Base-by-base conservation (phyloP, 768 basidiomycete species). In the Lentinula raphanica region DNA sequence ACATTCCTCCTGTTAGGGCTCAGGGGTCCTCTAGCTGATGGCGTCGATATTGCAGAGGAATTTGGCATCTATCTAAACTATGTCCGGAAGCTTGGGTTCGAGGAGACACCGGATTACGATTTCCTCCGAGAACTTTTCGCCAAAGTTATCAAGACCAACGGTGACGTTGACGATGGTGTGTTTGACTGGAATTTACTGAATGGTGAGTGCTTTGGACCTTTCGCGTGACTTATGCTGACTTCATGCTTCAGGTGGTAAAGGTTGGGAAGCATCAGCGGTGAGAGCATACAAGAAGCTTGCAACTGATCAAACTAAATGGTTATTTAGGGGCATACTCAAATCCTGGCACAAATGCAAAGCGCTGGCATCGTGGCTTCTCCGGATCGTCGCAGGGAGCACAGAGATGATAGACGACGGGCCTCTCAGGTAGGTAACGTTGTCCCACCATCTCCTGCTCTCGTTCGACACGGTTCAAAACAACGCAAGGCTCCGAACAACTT, bases 51-150 rank as follows among this genome's bases (percentile, higher is more conserved):
- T 29, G 23, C 72, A 98, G 97, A 98, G 78, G 97, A 98, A 74
- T 99, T 98, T 67, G 88, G 87, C 56, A 98, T 99, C 68, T 99
- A 98, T 74, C 82, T 99, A 53, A 98, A 98, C 76, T 99, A 99
- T 73, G 97, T 98, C 61, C 88, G 97, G 61, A 99, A 98, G 71
- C 86, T 99, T 62, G 97, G 96, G 13, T 99, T 99, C 71, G 97
- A 98, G 70, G 97, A 99, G 75, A 92, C 94, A 21, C 97, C 97
- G 40, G 97, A 99, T 74, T 99, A 99, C 69, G 95, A 98, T 68
- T 99, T 99, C 75, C 72, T 99, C 66, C 83, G 95, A 60, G 97
- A 98, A 65, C 77, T 99, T 55, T 98, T 98, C 71, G 80, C 87
- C 57, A 98, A 98, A 71, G 88, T 97, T 49, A 78, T 98, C 74